A percentile compares a stretch with the other conserved stretches of the same genome.
Conservation (phyloP, 208 protist species). For the Crithidia fasciculata region DNA sequence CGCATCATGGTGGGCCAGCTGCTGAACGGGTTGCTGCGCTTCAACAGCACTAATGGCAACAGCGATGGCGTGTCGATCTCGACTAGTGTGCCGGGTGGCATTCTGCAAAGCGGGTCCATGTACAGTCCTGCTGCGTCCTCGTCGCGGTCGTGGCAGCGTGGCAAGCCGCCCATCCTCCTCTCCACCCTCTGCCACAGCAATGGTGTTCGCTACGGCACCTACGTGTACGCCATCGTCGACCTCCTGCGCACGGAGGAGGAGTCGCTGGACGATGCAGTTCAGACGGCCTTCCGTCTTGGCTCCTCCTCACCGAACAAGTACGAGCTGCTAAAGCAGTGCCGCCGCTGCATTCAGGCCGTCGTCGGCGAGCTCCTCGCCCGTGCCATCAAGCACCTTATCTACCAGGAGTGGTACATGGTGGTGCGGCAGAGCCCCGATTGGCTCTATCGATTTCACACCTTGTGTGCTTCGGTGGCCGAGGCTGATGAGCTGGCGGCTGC, state of each 20-base stretch:
- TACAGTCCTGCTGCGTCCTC: background rate
- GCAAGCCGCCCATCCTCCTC: conserved; percentile 39
- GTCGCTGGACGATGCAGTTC: conserved; percentile 35
- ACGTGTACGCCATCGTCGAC: conserved; percentile 54
- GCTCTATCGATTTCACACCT: conserved; percentile 33
- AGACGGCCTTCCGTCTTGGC: conserved; percentile 36
- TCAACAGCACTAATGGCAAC: conserved; percentile 8
- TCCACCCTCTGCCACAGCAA: conserved; percentile 54
- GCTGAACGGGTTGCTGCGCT: conserved; percentile 34
- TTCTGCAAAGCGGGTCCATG: background rate
- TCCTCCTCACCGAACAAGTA: conserved; percentile 42
- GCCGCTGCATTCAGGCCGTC: conserved; percentile 47
- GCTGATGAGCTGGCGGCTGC: background rate
- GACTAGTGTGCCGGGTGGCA: background rate
- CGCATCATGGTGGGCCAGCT: conserved; percentile 48
- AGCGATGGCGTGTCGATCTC: background rate
- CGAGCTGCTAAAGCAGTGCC: conserved; percentile 46
- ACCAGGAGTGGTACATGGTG: conserved; percentile 41
- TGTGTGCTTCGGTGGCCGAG: conserved; percentile 22
- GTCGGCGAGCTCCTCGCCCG: conserved; percentile 52
- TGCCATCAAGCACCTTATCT: conserved; percentile 43
- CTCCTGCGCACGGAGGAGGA: conserved; percentile 48
- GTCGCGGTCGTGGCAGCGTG: background rate
- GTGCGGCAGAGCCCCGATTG: conserved; percentile 36
- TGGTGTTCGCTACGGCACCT: conserved; percentile 53